These are phyloP conservation scores for Blepharisma undulans DNA, from an alignment of 169 alveolate genomes.

Conservation along the genomic window DNA sequence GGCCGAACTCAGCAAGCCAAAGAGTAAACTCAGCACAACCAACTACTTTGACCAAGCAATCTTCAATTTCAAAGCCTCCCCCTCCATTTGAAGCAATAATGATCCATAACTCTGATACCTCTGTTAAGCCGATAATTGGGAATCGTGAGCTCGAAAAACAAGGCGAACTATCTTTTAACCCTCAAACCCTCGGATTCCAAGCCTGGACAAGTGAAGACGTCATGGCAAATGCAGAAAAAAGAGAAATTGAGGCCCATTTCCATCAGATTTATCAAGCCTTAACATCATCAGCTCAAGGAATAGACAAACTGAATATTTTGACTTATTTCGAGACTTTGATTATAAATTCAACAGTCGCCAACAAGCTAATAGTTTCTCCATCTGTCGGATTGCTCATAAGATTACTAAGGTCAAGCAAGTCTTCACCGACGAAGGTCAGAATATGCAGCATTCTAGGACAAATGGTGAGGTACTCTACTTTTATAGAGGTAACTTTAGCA, in stretches of 20 bases:
- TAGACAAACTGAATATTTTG: constrained; percentile 75
- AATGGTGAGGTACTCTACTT: constrained; percentile 83
- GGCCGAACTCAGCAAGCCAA: neutral
- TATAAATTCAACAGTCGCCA: constrained; percentile 75
- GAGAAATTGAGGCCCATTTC: constrained; percentile 76
- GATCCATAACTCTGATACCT: constrained; percentile 77
- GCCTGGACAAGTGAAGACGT: constrained; percentile 79
- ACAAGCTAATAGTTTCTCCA: constrained; percentile 80
- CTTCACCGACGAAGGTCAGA: constrained; percentile 62
- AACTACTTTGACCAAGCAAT: neutral
- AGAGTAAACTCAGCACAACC: constrained; percentile 3
- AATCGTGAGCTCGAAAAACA: constrained; percentile 83
- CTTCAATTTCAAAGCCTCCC: neutral
- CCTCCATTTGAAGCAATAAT: constrained; percentile 22
- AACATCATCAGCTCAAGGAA: constrained; percentile 48
- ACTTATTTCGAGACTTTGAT: constrained; percentile 82
- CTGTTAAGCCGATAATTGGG: constrained; percentile 88
- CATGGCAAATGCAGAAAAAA: constrained; percentile 55
- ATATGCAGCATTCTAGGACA: constrained; percentile 81
- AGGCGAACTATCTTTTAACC: constrained; percentile 58
- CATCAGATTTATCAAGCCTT: constrained; percentile 73
- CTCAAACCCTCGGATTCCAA: constrained; percentile 60
- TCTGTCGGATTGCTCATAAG: constrained; percentile 71
- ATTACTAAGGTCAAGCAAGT: constrained; percentile 66
- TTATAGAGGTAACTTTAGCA: constrained; percentile 81